Evolutionary conservation across 2,329 filamentous ascomycete genomes (phyloP).

Genomic region (Aspergillus aculeatus): DNA sequence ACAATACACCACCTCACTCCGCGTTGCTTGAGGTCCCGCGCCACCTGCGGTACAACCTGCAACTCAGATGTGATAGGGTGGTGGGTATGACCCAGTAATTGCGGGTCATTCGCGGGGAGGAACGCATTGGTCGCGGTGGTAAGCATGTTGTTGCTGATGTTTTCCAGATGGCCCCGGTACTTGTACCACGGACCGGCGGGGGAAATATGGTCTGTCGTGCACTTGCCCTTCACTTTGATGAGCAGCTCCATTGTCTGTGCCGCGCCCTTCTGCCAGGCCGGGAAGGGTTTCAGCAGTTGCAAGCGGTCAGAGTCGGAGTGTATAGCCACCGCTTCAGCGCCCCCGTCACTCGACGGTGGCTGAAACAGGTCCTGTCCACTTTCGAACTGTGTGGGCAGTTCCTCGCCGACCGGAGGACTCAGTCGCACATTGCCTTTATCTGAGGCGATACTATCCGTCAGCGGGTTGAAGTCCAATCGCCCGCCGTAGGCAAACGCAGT

Average conservation of each 20-base stretch:
- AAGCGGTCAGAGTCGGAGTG: conserved; percentile 18
- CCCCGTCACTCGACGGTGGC: conserved; percentile 13
- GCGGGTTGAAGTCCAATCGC: conserved; percentile 21
- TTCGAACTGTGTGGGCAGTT: conserved; percentile 78
- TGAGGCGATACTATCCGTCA: conserved; percentile 10
- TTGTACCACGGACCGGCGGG: conserved; percentile 87
- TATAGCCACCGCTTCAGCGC: conserved; percentile 9
- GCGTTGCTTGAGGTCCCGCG: conserved; percentile 93
- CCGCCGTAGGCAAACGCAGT: conserved; percentile 80
- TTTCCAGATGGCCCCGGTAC: conserved; percentile 97
- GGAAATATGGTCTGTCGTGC: conserved; percentile 90
- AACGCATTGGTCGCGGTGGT: conserved; percentile 87
- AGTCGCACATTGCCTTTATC: conserved; percentile 63
- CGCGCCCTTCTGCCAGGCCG: conserved; percentile 56
- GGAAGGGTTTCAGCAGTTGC: conserved; percentile 19
- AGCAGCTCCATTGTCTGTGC: conserved; percentile 74
- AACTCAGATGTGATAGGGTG: conserved; percentile 73
- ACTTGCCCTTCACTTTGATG: conserved; percentile 92
- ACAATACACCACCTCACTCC: conserved; percentile 92
- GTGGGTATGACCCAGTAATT: conserved; percentile 24
- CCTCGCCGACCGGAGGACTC: conserved; percentile 76
- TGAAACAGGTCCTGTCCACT: conserved; percentile 70
- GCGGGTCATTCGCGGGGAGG: conserved; percentile 22
- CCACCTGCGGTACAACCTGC: conserved; percentile 81
- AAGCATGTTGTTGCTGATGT: conserved; percentile 99